Evolutionary conservation across 768 basidiomycete species (phyloP).

Genomic region (Lentinus brumalis): DNA sequence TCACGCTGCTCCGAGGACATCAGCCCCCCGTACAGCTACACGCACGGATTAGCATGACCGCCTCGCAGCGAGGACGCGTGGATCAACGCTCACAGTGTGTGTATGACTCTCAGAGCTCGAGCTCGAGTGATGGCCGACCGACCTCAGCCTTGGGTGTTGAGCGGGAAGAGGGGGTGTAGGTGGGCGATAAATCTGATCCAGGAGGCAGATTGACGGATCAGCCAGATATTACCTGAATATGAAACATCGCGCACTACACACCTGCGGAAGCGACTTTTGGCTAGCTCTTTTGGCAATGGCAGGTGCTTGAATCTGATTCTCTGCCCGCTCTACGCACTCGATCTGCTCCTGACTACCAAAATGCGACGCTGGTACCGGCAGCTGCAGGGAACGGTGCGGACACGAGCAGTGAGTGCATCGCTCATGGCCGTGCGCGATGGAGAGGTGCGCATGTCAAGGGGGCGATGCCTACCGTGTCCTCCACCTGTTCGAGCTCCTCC

Average conservation of each 20-base stretch:
- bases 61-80: not conserved
- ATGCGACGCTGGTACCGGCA: constrained; percentile 5
- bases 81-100: not conserved
- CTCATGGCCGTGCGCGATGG: not conserved
- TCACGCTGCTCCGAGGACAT: constrained; percentile 7
- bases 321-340: constrained; percentile 5
- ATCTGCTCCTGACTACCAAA: not conserved
- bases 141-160: constrained; percentile 16
- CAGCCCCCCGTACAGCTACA: constrained; percentile 10
- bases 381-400: constrained; percentile 15
- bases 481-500: not conserved
- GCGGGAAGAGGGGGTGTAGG: constrained; percentile 35
- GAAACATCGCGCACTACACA: constrained; percentile 9
- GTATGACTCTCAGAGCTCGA: constrained; percentile 14
- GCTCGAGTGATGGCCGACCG: constrained; percentile 3
- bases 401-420: constrained; percentile 5
- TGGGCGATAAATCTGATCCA: constrained; percentile 31
- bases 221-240: not conserved
- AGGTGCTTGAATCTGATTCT: not conserved
- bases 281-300: constrained; percentile 7
- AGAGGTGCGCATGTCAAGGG: constrained; percentile 1
- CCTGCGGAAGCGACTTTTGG: constrained; percentile 23
- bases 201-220: constrained; percentile 11
- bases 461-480: constrained; percentile 1
- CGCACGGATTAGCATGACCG: not conserved